A percentile compares a stretch with the other conserved stretches of the same genome.
Conservation (phyloP, 2,329 filamentous ascomycete species). For the Cytospora paraplurivora region DNA sequence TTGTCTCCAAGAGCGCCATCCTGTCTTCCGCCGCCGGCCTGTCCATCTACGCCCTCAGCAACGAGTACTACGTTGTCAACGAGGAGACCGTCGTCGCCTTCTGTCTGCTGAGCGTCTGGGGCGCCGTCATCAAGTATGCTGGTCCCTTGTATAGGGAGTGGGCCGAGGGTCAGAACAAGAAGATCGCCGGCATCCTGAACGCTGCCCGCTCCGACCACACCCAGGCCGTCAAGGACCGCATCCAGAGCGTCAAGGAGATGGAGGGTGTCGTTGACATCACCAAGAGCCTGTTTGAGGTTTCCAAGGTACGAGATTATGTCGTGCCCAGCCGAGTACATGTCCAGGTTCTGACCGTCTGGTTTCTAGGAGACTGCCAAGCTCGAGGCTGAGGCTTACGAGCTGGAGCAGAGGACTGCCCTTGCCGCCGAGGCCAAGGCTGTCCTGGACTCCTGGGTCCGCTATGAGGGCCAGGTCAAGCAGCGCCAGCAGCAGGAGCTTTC, state of each 20-base stretch:
- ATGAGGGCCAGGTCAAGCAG: conserved; percentile 98
- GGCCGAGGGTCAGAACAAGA: conserved; percentile 84
- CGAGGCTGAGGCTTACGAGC: conserved; percentile 93
- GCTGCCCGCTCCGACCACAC: conserved; percentile 93
- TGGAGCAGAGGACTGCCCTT: conserved; percentile 93
- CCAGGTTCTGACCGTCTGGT: conserved; percentile 28
- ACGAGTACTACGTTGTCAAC: conserved; percentile 99
- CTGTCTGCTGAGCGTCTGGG: conserved; percentile 92
- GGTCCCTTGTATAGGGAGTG: conserved; percentile 91
- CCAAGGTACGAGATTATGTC: conserved; percentile 69
- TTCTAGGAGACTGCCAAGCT: conserved; percentile 90
- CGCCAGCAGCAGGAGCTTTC: conserved; percentile 97
- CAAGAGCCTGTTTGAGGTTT: conserved; percentile 95
- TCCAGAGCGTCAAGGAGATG: conserved; percentile 93
- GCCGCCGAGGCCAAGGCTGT: conserved; percentile 92
- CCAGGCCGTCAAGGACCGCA: conserved; percentile 90
- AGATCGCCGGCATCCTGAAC: conserved; percentile 95
- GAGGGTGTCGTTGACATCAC: conserved; percentile 92
- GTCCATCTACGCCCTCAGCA: conserved; percentile 94
- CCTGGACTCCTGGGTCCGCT: conserved; percentile 97
- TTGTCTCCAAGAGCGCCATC: conserved; percentile 95
- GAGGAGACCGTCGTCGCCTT: conserved; percentile 96
- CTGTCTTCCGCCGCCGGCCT: conserved; percentile 90
- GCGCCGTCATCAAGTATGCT: conserved; percentile 87
- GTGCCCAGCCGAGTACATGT: background rate